Conservation (phyloP, 768 basidiomycete genomes). For the Porphyrellus cyaneotinctus region DNA sequence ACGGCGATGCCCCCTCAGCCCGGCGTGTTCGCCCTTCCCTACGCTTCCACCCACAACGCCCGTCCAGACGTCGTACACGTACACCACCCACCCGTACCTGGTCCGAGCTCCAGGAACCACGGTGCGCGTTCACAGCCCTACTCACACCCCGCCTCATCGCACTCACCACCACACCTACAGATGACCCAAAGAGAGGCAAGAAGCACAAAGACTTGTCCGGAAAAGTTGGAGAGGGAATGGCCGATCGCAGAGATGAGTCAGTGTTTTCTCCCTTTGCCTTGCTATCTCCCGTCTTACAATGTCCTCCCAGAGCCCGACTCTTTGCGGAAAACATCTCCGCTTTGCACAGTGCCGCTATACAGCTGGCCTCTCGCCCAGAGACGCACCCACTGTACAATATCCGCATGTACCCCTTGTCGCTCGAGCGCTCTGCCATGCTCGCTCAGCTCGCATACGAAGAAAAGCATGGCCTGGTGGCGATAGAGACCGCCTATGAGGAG, state of each 20-base stretch:
- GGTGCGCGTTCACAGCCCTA: conserved; percentile 26
- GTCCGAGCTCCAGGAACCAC: conserved; percentile 41
- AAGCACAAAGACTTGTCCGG: conserved; percentile 66
- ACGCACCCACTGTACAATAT: conserved; percentile 61
- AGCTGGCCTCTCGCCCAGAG: conserved; percentile 68
- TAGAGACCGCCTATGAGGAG: conserved; percentile 69
- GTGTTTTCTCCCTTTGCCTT: conserved; percentile 20
- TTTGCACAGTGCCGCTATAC: conserved; percentile 54
- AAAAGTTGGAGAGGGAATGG: conserved; percentile 68
- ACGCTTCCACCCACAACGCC: conserved; percentile 45
- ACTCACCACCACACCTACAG: conserved; percentile 29
- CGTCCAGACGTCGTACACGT: conserved; percentile 36
- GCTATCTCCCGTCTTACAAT: conserved; percentile 11
- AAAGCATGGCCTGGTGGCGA: conserved; percentile 60
- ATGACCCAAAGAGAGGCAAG: conserved; percentile 58
- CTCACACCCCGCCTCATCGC: conserved; percentile 17
- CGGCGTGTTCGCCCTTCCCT: conserved; percentile 62
- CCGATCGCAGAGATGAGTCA: conserved; percentile 73
- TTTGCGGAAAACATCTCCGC: conserved; percentile 59
- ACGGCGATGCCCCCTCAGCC: conserved; percentile 61
- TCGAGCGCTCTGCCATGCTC: conserved; percentile 74
- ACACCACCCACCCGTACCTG: conserved; percentile 39
- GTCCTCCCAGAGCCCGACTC: conserved; percentile 48
- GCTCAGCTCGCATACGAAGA: conserved; percentile 65
- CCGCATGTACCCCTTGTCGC: conserved; percentile 65